These are phyloP conservation scores for Trypanosoma platydactyli DNA, from an alignment of 208 protist genomes.

Conservation along the genomic window DNA sequence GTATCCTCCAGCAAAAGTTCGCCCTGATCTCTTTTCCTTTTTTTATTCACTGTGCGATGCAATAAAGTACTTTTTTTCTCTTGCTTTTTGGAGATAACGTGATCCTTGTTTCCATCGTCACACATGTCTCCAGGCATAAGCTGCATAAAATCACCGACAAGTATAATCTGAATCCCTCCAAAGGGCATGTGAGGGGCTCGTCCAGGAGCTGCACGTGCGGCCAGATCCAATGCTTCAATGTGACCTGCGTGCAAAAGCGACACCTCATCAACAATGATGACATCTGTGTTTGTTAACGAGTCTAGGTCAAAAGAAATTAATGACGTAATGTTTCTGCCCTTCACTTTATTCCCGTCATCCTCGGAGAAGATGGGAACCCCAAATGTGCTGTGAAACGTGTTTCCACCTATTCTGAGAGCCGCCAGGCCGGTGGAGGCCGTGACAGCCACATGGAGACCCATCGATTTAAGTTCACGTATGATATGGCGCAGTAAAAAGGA, in stretches of 20 bases:
- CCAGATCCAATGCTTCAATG: constrained; percentile 47
- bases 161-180: constrained; percentile 84
- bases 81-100: constrained; percentile 11
- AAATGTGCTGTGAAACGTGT: constrained; percentile 80
- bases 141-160: constrained; percentile 88
- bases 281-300: constrained; percentile 36
- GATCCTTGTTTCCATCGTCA: not conserved
- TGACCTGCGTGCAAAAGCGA: constrained; percentile 67
- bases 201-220: constrained; percentile 31
- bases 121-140: constrained; percentile 30
- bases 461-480: constrained; percentile 18
- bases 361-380: constrained; percentile 38
- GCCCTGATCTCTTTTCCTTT: not conserved
- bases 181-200: constrained; percentile 44
- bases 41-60: not conserved
- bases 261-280: constrained; percentile 83
- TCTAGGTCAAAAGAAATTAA: constrained; percentile 25
- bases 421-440: constrained; percentile 70
- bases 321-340: not conserved
- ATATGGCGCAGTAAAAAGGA: constrained; percentile 57
- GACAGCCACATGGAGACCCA: constrained; percentile 42
- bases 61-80: not conserved
- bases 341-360: constrained; percentile 11
- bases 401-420: constrained; percentile 66
- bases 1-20: not conserved